Conservation (phyloP, 192 early-diverging fungal species). For the Glomus cerebriforme region DNA sequence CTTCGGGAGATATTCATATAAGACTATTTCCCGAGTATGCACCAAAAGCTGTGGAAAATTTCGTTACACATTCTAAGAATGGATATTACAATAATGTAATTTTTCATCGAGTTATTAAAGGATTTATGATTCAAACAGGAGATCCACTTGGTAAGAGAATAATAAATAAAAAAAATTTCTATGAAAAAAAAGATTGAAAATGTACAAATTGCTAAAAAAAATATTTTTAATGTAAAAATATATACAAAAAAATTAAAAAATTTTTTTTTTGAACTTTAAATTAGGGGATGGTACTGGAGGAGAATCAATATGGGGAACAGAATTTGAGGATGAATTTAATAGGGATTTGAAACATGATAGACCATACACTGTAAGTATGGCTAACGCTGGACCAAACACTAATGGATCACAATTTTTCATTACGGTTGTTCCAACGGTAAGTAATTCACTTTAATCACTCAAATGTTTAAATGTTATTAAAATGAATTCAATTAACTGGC, state of each 20-base stretch:
- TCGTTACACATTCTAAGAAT: slow-evolving; percentile 81
- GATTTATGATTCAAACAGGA: slow-evolving; percentile 98
- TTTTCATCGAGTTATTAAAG: slow-evolving; percentile 96
- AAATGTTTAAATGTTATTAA: too few species aligned
- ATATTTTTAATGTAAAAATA: neutral
- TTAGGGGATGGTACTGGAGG: slow-evolving; percentile 92
- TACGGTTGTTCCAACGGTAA: slow-evolving; percentile 84
- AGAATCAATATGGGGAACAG: slow-evolving; percentile 85
- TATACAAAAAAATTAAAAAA: neutral
- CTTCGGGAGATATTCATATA: slow-evolving; percentile 89
- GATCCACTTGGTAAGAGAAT: slow-evolving; percentile 66
- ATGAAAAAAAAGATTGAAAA: neutral
- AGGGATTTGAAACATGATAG: slow-evolving; percentile 80
- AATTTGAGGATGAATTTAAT: slow-evolving; percentile 95
- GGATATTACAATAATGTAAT: slow-evolving; percentile 92
- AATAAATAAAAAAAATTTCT: neutral
- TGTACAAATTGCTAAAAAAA: neutral
- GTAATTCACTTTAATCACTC: slow-evolving; percentile 36
- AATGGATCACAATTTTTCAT: slow-evolving; percentile 98
- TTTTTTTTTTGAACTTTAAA: neutral
- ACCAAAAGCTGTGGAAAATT: slow-evolving; percentile 94
- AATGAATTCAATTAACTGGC: too few species aligned
- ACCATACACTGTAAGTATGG: slow-evolving; percentile 94
- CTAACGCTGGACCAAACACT: slow-evolving; percentile 86
- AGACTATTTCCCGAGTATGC: slow-evolving; percentile 88